Percentiles rank a stretch among this genome's conserved stretches.
phyloP scores from a whole-genome alignment of 495 filamentous ascomycete genomes.

The Podospora pseudocomata region DNA sequence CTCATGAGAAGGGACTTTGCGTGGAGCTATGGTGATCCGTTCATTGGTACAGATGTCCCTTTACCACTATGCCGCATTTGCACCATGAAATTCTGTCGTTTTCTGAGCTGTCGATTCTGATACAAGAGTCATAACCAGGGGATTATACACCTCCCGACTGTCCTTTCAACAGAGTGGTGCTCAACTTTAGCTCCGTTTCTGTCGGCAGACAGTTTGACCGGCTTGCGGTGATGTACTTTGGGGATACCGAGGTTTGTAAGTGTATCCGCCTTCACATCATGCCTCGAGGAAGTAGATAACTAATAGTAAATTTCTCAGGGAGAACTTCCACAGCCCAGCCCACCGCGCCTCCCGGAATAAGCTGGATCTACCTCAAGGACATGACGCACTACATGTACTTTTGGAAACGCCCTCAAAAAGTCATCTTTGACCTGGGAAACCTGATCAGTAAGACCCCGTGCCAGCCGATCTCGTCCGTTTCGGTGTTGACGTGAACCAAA shows the following conservation, averaged over 20 bases:
- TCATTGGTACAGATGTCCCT: constrained; percentile 50
- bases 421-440: constrained; percentile 84
- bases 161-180: constrained; percentile 70
- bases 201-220: constrained; percentile 76
- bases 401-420: constrained; percentile 62
- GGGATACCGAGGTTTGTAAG: constrained; percentile 71
- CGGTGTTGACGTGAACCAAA: background rate
- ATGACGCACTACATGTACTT: constrained; percentile 70
- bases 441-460: constrained; percentile 43
- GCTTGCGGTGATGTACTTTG: constrained; percentile 74
- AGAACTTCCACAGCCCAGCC: constrained; percentile 87
- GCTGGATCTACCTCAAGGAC: constrained; percentile 77
- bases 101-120: background rate
- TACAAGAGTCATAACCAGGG: constrained; percentile 37
- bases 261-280: background rate
- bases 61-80: too few relatives aligned
- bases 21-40: constrained; percentile 74
- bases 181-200: constrained; percentile 79
- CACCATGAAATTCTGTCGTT: too few relatives aligned
- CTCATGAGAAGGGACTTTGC: constrained; percentile 74
- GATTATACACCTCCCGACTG: constrained; percentile 66
- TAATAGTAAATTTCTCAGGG: constrained; percentile 14
- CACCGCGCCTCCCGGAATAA: constrained; percentile 59
- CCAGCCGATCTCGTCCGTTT: too few relatives aligned
- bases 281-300: background rate